phyloP scores from a whole-genome alignment of 139 green algal species.

The Chlamydomonas sphaeroides region DNA sequence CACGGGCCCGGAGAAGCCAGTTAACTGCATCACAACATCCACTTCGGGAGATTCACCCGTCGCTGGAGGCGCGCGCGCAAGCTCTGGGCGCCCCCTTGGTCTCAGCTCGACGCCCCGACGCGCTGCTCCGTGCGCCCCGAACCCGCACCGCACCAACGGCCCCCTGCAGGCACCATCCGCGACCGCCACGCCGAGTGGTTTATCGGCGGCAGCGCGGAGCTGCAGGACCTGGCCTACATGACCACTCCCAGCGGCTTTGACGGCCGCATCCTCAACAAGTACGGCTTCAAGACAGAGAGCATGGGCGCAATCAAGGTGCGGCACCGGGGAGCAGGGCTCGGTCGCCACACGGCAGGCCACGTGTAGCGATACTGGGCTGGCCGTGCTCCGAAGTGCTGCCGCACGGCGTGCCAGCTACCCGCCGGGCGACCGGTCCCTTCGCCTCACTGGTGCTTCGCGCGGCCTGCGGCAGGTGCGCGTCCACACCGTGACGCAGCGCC shows the following conservation, averaged over 20 bases:
- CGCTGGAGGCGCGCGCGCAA: too few relatives aligned
- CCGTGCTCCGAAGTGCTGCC: too few relatives aligned
- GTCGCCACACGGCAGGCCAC: too few relatives aligned
- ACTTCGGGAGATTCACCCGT: too few relatives aligned
- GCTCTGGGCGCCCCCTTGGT: too few relatives aligned
- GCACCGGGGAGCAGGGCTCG: too few relatives aligned
- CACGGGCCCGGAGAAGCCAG: too few relatives aligned
- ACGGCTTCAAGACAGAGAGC: constrained; percentile 64
- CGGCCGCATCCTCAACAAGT: constrained; percentile 64
- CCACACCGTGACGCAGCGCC: constrained; percentile 36
- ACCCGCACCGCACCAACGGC: background rate
- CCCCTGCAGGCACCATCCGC: constrained; percentile 46
- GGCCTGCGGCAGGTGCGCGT: constrained; percentile 45
- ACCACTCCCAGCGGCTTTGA: constrained; percentile 33
- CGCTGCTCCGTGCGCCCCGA: background rate
- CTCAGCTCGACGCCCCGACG: background rate
- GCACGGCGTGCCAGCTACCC: too few relatives aligned
- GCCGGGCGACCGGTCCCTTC: too few relatives aligned
- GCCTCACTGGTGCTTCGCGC: background rate
- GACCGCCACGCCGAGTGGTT: constrained; percentile 66
- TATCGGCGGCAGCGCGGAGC: constrained; percentile 64
- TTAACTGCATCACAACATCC: too few relatives aligned
- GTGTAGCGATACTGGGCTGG: too few relatives aligned
- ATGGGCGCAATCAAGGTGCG: constrained; percentile 64
- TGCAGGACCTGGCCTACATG: constrained; percentile 61